Evolutionary conservation across 2,329 filamentous ascomycete genomes (phyloP).

Genomic region (Arthrinium phaeospermum): DNA sequence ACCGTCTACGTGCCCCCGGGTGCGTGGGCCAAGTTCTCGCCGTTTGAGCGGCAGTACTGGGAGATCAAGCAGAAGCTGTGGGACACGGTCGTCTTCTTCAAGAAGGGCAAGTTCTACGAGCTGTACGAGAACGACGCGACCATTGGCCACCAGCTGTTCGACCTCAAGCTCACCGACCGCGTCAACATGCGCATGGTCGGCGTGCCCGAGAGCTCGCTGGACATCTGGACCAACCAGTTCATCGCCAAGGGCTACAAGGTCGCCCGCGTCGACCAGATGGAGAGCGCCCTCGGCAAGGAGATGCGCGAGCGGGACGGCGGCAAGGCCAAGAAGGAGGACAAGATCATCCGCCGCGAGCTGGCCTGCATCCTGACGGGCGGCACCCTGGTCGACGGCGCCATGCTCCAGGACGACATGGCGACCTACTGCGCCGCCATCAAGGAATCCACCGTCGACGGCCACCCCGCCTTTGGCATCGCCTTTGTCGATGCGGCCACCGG

Average conservation of each 20-base stretch:
- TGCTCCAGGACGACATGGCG: constrained; percentile 98
- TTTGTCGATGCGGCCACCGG: constrained; percentile 97
- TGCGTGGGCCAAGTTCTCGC: constrained; percentile 83
- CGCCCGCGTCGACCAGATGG: constrained; percentile 93
- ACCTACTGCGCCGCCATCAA: constrained; percentile 97
- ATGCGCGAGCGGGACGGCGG: constrained; percentile 89
- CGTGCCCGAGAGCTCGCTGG: constrained; percentile 93
- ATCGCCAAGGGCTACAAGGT: constrained; percentile 98
- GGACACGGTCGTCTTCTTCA: constrained; percentile 99
- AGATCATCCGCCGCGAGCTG: constrained; percentile 90
- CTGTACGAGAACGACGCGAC: constrained; percentile 98
- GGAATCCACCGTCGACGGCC: constrained; percentile 72
- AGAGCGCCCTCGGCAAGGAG: constrained; percentile 93
- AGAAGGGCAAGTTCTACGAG: constrained; percentile 99
- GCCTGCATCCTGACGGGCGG: constrained; percentile 90
- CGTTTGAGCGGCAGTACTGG: constrained; percentile 99
- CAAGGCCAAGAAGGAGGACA: constrained; percentile 78
- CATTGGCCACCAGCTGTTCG: constrained; percentile 93
- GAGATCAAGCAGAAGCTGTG: constrained; percentile 98
- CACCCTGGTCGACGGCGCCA: constrained; percentile 91
- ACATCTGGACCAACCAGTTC: constrained; percentile 97
- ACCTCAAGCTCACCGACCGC: constrained; percentile 94
- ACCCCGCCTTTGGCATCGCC: constrained; percentile 86
- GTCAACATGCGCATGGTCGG: constrained; percentile 99
- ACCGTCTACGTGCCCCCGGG: constrained; percentile 87